Evolutionary conservation across 2,329 filamentous ascomycete species (phyloP), one percentile per base, ranked within the genome.

Genomic region (Colletotrichum caudatum): DNA sequence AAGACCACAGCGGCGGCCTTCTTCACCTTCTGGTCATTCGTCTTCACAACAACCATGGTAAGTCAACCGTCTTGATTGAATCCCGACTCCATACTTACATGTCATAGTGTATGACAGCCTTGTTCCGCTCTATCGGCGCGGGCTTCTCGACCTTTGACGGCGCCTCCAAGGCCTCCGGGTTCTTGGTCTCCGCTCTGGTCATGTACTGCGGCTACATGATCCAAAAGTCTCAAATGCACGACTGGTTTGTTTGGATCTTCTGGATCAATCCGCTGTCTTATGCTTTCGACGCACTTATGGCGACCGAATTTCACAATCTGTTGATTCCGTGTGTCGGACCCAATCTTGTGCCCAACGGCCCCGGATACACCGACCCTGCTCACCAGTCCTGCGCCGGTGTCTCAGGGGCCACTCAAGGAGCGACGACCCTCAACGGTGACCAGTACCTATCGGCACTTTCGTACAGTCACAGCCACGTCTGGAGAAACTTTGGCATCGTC

Each of bases 231-330:
- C 82, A 88, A 71, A 91, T 91, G 89, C 87, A 89, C 51, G 85
- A 86, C 0, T 91, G 89, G 88, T 86, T 92, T 33, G 80, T 83
- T 3, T 92, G 90, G 90, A 78, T 91, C 3, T 90, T 86, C 72
- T 91, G 89, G 87, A 56, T 91, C 29, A 86, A 92, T 73, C 92
- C 92, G 0, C 81, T 94, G 3, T 88, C 91, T 0, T 94, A 93
- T 69, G 90, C 85, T 0, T 94, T 93, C 69, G 90, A 93, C 74
- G 87, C 87, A 0, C 79, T 94, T 0, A 84, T 94, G 76, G 84
- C 90, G 0, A 94, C 94, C 75, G 92, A 94, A 77, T 93, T 94
- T 69, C 85, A 92, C 73, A 81, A 81, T 44, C 81, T 91, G 76
- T 82, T 76, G 2, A 84, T 90, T 23, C 80, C 82, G 1, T 90